Evolutionary conservation across 2,329 filamentous ascomycete genomes (phyloP).

Genomic region (Cladophialophora exuberans): DNA sequence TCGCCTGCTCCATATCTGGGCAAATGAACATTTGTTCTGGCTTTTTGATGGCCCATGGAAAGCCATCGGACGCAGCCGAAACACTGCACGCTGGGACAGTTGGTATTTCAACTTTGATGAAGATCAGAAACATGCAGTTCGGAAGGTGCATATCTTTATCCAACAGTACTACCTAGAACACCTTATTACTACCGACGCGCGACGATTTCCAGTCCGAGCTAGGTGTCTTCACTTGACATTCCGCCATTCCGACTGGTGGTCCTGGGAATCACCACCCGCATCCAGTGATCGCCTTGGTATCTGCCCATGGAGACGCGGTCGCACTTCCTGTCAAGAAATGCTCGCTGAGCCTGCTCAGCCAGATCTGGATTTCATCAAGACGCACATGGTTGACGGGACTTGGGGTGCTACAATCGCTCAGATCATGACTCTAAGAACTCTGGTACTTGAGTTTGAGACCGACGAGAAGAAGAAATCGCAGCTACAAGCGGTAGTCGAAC

Average conservation of each 20-base stretch:
- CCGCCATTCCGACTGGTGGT: constrained; percentile 39
- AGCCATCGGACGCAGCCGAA: constrained; percentile 14
- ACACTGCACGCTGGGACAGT: constrained; percentile 13
- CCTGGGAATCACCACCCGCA: constrained; percentile 31
- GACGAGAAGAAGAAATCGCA: constrained; percentile 32
- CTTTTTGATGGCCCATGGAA: constrained; percentile 32
- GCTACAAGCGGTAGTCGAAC: constrained; percentile 33
- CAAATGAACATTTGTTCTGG: constrained; percentile 39
- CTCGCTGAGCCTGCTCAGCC: constrained; percentile 13
- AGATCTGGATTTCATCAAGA: constrained; percentile 14
- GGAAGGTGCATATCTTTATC: constrained; percentile 35
- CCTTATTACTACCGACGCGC: constrained; percentile 9
- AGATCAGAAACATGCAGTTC: constrained; percentile 31
- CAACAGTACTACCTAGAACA: constrained; percentile 37
- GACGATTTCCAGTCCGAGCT: constrained; percentile 22
- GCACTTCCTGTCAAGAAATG: constrained; percentile 28
- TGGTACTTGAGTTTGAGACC: constrained; percentile 38
- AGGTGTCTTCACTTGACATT: constrained; percentile 34
- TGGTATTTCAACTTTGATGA: constrained; percentile 32
- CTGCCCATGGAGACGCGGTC: constrained; percentile 32
- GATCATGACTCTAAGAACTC: constrained; percentile 25
- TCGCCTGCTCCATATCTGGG: constrained; percentile 38
- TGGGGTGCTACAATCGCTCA: constrained; percentile 24
- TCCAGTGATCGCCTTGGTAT: constrained; percentile 34
- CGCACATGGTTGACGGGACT: constrained; percentile 24